phyloP scores from a whole-genome alignment of 148 eudicot species.

The Rhododendron ferrugineum region DNA sequence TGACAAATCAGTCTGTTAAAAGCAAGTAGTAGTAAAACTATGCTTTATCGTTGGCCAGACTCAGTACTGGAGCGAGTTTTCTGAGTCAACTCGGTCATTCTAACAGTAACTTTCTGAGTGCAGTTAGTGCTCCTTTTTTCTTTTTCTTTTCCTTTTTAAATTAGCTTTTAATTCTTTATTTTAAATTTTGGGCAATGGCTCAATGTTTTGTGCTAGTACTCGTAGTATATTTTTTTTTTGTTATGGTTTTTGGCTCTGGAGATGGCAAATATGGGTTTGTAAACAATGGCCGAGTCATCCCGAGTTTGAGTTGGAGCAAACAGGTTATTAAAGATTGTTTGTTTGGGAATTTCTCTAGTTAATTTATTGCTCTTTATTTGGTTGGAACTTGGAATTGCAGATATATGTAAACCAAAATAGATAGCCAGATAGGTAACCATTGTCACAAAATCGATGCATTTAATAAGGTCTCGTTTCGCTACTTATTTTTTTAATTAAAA shows the following conservation, averaged over 20 bases:
- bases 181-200: neutral
- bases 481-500: too few species aligned
- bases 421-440: too few species aligned
- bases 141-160: too few species aligned
- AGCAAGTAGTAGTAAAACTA: neutral
- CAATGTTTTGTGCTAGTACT: neutral
- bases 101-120: neutral
- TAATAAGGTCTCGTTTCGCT: too few species aligned
- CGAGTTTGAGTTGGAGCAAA: conserved; percentile 5
- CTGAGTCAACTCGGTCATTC: conserved; percentile 8
- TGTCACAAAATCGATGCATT: too few species aligned
- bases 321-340: neutral
- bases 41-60: neutral
- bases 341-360: neutral
- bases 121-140: neutral
- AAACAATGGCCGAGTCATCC: conserved; percentile 14
- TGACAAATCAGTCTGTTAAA: conserved; percentile 14
- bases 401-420: too few species aligned
- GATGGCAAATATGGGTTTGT: conserved; percentile 3
- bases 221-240: neutral
- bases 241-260: neutral
- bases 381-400: neutral
- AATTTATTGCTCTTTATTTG: neutral
- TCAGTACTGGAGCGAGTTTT: neutral
- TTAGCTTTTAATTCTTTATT: neutral